Evolutionary conservation across 345 rosid species (phyloP).

Genomic region (Brassica napus): DNA sequence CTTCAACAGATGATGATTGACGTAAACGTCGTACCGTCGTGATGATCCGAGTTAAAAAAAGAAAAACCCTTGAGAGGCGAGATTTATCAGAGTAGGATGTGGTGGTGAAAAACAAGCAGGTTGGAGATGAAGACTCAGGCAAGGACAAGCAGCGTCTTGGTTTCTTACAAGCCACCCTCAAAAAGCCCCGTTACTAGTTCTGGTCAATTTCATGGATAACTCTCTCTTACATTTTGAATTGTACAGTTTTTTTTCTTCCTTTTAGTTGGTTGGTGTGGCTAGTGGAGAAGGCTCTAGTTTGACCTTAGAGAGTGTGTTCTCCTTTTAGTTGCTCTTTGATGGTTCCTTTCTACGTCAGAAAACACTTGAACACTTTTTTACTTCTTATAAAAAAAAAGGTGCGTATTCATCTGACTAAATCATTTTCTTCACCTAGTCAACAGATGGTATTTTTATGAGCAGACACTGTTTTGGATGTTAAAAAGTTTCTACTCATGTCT

Average conservation of each 20-base stretch:
- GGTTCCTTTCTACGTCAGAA: slow-evolving; percentile 14
- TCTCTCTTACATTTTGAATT: slow-evolving; percentile 21
- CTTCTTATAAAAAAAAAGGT: slow-evolving; percentile 1
- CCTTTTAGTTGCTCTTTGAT: slow-evolving; percentile 9
- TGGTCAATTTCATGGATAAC: slow-evolving; percentile 16
- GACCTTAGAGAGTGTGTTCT: slow-evolving; percentile 19
- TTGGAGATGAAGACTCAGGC: slow-evolving; percentile 49
- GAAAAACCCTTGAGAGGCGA: slow-evolving; percentile 5
- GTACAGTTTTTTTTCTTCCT: slow-evolving; percentile 40
- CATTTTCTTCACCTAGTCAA: not conserved
- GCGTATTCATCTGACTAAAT: slow-evolving; percentile 5
- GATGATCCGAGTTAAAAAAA: slow-evolving; percentile 15
- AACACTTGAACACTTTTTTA: not conserved
- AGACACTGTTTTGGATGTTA: not conserved
- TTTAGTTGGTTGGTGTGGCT: not conserved
- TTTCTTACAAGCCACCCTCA: slow-evolving; percentile 48
- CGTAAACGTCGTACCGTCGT: slow-evolving; percentile 43
- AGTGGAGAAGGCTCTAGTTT: slow-evolving; percentile 18
- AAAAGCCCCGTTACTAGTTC: slow-evolving; percentile 43
- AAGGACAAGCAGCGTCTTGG: slow-evolving; percentile 42
- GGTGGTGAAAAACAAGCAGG: slow-evolving; percentile 48
- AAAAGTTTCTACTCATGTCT: not conserved
- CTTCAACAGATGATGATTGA: slow-evolving; percentile 70
- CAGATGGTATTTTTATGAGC: not conserved
- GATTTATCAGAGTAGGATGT: slow-evolving; percentile 32